phyloP scores from a whole-genome alignment of 805 yeast genomes.

The Yarrowia sp. region DNA sequence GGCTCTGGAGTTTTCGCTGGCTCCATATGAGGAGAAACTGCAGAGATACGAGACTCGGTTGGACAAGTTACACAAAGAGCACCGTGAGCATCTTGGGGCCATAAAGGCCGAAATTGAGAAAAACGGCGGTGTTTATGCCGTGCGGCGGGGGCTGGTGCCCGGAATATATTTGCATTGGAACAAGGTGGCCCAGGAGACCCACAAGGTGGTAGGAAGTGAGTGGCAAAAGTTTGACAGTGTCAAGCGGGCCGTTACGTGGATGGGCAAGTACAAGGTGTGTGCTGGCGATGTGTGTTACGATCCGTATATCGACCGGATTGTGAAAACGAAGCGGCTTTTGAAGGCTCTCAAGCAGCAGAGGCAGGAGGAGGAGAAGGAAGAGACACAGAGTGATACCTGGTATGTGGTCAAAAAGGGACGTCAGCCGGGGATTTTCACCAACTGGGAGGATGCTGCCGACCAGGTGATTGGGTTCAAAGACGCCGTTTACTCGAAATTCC shows the following conservation, averaged over 20 bases:
- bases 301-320: neutral
- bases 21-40: neutral
- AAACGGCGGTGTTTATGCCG: neutral
- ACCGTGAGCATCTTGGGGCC: neutral
- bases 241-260: neutral
- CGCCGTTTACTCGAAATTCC: neutral
- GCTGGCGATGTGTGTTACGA: slow-evolving; percentile 2
- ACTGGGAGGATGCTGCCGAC: slow-evolving; percentile 9
- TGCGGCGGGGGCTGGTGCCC: neutral
- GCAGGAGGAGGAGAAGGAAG: no score
- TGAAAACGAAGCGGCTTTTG: no score
- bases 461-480: neutral
- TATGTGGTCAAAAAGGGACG: neutral
- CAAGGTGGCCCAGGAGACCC: neutral
- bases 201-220: neutral
- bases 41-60: neutral
- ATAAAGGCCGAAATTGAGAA: neutral
- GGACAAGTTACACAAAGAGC: neutral
- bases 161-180: slow-evolving; percentile 22
- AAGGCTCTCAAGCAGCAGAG: neutral
- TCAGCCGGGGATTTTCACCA: neutral
- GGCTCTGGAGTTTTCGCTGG: slow-evolving; percentile 1
- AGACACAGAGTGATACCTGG: neutral
- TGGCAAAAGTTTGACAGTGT: slow-evolving; percentile 1
- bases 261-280: neutral